A percentile compares a stretch with the other conserved stretches of the same genome.
Evolutionary conservation across 1,139 yeast genomes (phyloP).

Genomic region (Wickerhamiella infanticola): DNA sequence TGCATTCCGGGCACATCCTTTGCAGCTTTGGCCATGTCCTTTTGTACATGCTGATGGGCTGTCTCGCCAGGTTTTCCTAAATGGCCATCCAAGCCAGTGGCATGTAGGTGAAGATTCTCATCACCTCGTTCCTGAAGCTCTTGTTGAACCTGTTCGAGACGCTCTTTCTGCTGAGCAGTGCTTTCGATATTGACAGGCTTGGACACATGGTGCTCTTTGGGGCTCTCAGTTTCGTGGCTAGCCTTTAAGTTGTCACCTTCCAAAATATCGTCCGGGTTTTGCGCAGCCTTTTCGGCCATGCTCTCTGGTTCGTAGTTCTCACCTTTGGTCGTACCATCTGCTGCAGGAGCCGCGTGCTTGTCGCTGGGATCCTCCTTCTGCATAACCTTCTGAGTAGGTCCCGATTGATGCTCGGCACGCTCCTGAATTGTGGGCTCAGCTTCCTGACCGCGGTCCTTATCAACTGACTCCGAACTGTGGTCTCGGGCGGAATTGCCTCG

Average conservation of each 20-base stretch:
- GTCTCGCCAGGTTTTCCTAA: neutral
- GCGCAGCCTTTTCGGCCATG: conserved; percentile 7
- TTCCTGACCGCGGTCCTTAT: neutral
- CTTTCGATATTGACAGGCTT: neutral
- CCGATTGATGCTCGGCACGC: conserved; percentile 5
- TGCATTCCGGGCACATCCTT: conserved; percentile 14
- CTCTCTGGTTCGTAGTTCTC: conserved; percentile 3
- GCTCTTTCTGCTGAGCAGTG: conserved; percentile 11
- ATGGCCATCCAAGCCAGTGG: neutral
- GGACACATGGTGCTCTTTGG: neutral
- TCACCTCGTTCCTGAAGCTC: neutral
- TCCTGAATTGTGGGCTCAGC: conserved; percentile 5
- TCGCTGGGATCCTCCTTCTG: conserved; percentile 3
- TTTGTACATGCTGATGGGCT: neutral
- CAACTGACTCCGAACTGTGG: neutral
- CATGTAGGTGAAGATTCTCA: neutral
- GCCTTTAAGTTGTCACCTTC: conserved; percentile 1
- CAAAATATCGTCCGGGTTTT: conserved; percentile 8
- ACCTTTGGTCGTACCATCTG: conserved; percentile 4
- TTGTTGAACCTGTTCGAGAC: conserved; percentile 8
- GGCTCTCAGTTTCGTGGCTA: neutral
- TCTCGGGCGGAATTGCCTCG: neutral
- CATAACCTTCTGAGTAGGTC: conserved; percentile 6
- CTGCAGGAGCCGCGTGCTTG: conserved; percentile 8
- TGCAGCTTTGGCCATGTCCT: neutral